These are phyloP conservation scores for Ananas comosus DNA, from an alignment of 176 grass and related monocot species.

Conservation along the genomic window DNA sequence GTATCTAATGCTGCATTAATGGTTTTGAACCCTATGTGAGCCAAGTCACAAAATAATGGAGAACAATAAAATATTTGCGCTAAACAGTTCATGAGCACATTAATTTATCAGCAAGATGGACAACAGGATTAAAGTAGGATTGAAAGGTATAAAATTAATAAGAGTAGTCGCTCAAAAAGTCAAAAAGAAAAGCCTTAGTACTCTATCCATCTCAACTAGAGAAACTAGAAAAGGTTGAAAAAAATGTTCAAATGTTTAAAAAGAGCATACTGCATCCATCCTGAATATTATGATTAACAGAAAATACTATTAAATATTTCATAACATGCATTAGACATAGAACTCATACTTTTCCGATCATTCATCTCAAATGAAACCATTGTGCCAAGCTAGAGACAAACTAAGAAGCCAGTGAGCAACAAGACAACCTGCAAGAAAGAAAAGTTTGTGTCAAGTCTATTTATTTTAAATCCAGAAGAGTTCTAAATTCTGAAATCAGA, in stretches of 20 bases:
- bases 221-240: background rate
- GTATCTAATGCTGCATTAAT: too few species aligned
- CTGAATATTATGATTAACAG: background rate
- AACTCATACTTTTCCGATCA: slow-evolving; percentile 78
- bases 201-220: background rate
- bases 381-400: slow-evolving; percentile 8
- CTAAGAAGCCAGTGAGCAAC: slow-evolving; percentile 8
- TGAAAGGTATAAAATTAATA: background rate
- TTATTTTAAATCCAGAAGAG: background rate
- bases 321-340: slow-evolving; percentile 2
- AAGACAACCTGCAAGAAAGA: slow-evolving; percentile 17
- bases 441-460: background rate
- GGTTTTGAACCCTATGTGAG: too few species aligned
- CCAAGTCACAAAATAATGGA: background rate
- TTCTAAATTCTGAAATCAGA: background rate
- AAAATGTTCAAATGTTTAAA: background rate
- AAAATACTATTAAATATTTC: background rate
- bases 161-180: background rate
- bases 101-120: background rate
- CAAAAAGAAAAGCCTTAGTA: background rate
- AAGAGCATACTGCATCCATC: background rate
- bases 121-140: background rate
- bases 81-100: background rate
- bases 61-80: background rate
- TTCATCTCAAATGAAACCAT: slow-evolving; percentile 99